phyloP scores from a whole-genome alignment of 2,329 filamentous ascomycete genomes.

The Didymella keratinophila region DNA sequence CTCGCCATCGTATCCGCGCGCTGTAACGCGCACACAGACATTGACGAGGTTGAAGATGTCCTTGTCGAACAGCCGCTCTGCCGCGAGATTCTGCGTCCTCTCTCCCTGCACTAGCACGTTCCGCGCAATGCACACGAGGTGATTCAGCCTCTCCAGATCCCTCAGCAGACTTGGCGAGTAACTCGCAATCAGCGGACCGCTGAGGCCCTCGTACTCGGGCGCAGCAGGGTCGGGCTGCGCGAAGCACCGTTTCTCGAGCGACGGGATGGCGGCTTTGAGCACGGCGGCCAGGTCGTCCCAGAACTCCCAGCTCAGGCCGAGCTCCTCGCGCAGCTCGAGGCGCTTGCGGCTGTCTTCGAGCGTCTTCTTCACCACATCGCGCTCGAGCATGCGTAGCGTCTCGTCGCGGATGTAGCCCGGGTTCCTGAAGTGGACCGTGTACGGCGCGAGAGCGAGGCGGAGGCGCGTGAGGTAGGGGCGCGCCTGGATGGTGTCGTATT shows the following conservation, averaged over 20 bases:
- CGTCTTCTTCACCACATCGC: conserved; percentile 64
- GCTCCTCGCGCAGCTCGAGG: conserved; percentile 63
- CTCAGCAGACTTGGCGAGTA: conserved; percentile 66
- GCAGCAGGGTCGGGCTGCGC: conserved; percentile 64
- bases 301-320: conserved; percentile 64
- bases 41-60: conserved; percentile 68
- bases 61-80: conserved; percentile 66
- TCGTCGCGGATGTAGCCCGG: conserved; percentile 67
- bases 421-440: conserved; percentile 66
- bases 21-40: conserved; percentile 70
- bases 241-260: conserved; percentile 68
- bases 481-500: conserved; percentile 25
- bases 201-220: conserved; percentile 65
- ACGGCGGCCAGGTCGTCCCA: conserved; percentile 68
- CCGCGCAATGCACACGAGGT: conserved; percentile 67
- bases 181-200: conserved; percentile 67
- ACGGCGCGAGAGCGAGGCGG: conserved; percentile 57
- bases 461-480: conserved; percentile 54
- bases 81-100: conserved; percentile 68
- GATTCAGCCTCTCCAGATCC: conserved; percentile 69
- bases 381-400: conserved; percentile 64
- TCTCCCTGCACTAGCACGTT: conserved; percentile 69
- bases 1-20: conserved; percentile 70
- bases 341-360: conserved; percentile 65
- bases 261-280: conserved; percentile 66